Evolutionary conservation across 306 rosid genomes (phyloP), one percentile per base, ranked within the genome.

Genomic region (Arachis stenosperma): DNA sequence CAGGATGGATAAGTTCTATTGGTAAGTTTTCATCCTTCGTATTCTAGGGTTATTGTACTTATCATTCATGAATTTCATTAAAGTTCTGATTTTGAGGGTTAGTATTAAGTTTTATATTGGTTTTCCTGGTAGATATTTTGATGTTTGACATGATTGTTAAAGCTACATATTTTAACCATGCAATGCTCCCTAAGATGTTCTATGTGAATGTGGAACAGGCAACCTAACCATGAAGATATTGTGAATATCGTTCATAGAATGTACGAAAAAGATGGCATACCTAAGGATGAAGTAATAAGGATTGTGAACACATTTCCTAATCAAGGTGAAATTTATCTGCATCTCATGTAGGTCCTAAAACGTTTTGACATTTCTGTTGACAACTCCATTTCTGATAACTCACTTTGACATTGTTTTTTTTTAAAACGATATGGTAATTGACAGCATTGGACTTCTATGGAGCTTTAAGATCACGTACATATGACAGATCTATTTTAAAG

Each of bases 401-500:
- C 27, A 22, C 27, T 22, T 22, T 22, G 27, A 22, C 27, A 22
- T 22, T 15, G n/a, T 9, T 27, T 22, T 74, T 50, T 50, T 27
- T 29, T 63, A 52, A 52, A 43, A 43, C 84, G 71, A 65, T 72
- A 70, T 73, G 69, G 68, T 82, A 83, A 85, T 65, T 59, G 51
- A 67, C 96, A 93, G 98, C 98, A 41, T 83, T 94, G 87, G 98
- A 94, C 86, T 94, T 94, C 81, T 94, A 91, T 85, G 98, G 97
- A 76, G 97, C 97, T 83, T 82, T 94, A 70, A 85, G 97, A 76
- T 91, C 96, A 15, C 95, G 89, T 50, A 94, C 98, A 63, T 91
- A 94, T 46, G 98, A 94, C 79, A 62, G 66, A 51, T 87, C 97
- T 55, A 85, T 94, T 76, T 86, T 87, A 30, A 88, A 91, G 98